A percentile compares a stretch with the other conserved stretches of the same genome.
Evolutionary conservation across 2,329 filamentous ascomycete species (phyloP).

Genomic region (Fusarium humuli): DNA sequence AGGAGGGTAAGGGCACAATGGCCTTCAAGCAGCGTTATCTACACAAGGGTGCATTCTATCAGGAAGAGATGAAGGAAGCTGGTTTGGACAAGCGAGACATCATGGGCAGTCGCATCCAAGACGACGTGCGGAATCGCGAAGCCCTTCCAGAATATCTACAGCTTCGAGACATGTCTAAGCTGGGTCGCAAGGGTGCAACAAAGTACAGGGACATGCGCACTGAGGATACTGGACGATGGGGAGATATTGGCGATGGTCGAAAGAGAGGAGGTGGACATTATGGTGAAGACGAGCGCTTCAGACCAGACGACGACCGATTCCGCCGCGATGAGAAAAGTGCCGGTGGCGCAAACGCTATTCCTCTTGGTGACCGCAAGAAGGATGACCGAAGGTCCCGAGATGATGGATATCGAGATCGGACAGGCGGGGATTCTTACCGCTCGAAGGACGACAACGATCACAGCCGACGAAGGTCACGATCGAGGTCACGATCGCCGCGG

Average conservation of each 20-base stretch:
- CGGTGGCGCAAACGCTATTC: conserved; percentile 77
- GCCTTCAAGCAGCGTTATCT: conserved; percentile 95
- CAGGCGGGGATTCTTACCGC: conserved; percentile 37
- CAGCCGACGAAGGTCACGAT: conserved; percentile 45
- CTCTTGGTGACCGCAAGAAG: conserved; percentile 63
- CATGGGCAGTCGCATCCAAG: conserved; percentile 84
- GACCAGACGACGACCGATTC: conserved; percentile 69
- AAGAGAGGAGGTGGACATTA: conserved; percentile 49
- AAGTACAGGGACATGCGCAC: conserved; percentile 88
- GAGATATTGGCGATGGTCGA: conserved; percentile 68
- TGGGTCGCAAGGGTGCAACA: conserved; percentile 91
- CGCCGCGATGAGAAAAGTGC: conserved; percentile 57
- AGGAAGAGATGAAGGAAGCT: conserved; percentile 79
- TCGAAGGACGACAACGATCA: conserved; percentile 36
- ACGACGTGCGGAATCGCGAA: conserved; percentile 85
- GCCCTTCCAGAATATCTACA: conserved; percentile 91
- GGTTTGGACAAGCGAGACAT: conserved; percentile 84
- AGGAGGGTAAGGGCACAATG: conserved; percentile 82
- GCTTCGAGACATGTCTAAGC: conserved; percentile 90
- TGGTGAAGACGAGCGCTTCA: conserved; percentile 74
- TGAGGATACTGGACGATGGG: conserved; percentile 94
- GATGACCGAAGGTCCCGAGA: conserved; percentile 47
- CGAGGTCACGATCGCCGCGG: conserved; percentile 67
- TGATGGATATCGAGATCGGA: conserved; percentile 40
- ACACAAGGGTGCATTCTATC: conserved; percentile 96